Conservation (phyloP, 495 filamentous ascomycete genomes). For the Schizothecium vesticola region DNA sequence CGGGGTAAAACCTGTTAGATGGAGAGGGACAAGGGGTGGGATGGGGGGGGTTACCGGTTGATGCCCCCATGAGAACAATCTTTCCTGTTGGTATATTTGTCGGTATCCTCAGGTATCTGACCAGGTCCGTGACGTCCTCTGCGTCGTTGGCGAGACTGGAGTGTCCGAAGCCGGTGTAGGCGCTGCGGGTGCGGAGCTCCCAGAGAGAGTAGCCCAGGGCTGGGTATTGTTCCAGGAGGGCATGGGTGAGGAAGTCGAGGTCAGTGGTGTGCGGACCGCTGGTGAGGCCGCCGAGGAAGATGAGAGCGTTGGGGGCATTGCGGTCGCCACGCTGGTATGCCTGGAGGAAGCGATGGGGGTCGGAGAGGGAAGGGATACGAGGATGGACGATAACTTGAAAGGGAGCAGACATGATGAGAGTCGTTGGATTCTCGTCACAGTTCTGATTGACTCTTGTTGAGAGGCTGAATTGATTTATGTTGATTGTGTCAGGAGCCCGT, state of each 20-base stretch:
- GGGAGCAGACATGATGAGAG: background rate
- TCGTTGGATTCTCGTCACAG: background rate
- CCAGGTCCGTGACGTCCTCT: constrained; percentile 60
- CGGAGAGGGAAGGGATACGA: background rate
- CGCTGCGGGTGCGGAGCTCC: constrained; percentile 38
- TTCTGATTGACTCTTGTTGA: background rate
- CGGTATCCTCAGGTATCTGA: constrained; percentile 57
- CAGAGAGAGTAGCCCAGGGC: constrained; percentile 41
- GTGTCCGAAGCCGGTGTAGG: constrained; percentile 69
- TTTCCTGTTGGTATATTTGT: background rate
- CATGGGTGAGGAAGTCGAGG: background rate
- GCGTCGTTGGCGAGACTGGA: constrained; percentile 63
- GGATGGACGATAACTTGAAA: background rate
- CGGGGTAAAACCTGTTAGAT: too few relatives aligned
- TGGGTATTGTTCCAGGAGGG: background rate
- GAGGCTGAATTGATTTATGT: background rate
- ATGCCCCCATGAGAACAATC: constrained; percentile 4
- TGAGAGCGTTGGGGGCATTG: constrained; percentile 54
- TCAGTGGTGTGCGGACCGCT: constrained; percentile 53
- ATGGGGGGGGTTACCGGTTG: background rate
- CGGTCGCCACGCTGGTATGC: constrained; percentile 30
- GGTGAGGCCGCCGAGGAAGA: constrained; percentile 75
- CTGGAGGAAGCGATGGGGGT: background rate
- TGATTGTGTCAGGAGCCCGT: background rate
- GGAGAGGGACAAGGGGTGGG: background rate